A percentile compares a stretch with the other conserved stretches of the same genome.
Conservation (phyloP, 2,329 filamentous ascomycete species). For the Setomelanomma holmii region DNA sequence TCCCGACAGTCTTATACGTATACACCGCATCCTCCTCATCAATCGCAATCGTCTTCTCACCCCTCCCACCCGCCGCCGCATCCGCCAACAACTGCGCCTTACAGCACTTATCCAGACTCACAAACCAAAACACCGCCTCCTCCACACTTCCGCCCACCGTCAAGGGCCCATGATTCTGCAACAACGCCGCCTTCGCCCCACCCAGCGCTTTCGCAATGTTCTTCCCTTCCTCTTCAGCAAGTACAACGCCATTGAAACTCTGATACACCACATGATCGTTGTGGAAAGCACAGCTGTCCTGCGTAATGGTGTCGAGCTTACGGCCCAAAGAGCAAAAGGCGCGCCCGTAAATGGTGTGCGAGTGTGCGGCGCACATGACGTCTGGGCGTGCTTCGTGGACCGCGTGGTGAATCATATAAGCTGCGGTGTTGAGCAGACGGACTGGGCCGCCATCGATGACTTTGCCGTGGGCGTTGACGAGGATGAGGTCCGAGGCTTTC, state of each 20-base stretch:
- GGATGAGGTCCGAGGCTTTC: constrained; percentile 71
- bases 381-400: constrained; percentile 67
- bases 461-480: constrained; percentile 66
- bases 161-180: constrained; percentile 63
- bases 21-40: constrained; percentile 71
- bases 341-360: constrained; percentile 65
- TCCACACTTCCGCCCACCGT: constrained; percentile 60
- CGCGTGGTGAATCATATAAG: constrained; percentile 67
- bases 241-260: constrained; percentile 61
- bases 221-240: constrained; percentile 61
- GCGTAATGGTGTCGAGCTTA: constrained; percentile 65
- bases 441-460: constrained; percentile 67
- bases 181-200: constrained; percentile 58
- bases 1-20: constrained; percentile 72
- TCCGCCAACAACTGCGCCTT: constrained; percentile 62
- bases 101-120: constrained; percentile 62
- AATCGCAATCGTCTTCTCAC: constrained; percentile 71
- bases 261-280: constrained; percentile 61
- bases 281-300: constrained; percentile 63
- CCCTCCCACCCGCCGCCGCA: constrained; percentile 66
- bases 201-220: constrained; percentile 59
- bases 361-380: constrained; percentile 65
- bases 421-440: constrained; percentile 52
- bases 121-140: constrained; percentile 62
- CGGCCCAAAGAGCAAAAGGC: constrained; percentile 69